Conservation (phyloP, 163 green algal species). For the Scenedesmus sp. region DNA sequence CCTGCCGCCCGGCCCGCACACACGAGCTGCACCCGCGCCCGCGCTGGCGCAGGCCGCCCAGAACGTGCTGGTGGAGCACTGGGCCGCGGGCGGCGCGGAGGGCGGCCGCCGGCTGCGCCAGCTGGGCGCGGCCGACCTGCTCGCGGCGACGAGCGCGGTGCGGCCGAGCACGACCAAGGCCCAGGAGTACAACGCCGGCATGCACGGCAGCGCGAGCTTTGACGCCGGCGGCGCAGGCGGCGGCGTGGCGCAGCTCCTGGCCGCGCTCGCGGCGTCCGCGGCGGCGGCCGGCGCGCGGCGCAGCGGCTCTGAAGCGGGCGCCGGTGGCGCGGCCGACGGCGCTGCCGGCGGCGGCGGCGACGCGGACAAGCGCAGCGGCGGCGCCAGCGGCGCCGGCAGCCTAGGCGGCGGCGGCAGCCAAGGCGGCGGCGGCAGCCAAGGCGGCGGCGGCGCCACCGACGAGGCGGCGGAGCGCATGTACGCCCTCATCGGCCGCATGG, state of each 20-base stretch:
- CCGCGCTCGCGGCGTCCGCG: neutral
- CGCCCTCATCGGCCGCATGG: constrained; percentile 26
- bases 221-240: neutral
- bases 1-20: neutral
- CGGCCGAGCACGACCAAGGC: constrained; percentile 25
- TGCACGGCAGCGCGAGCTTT: constrained; percentile 25
- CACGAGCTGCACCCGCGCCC: neutral
- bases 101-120: constrained; percentile 5
- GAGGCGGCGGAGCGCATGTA: constrained; percentile 24
- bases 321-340: constrained; percentile 31
- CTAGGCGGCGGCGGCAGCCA: neutral
- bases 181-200: constrained; percentile 12
- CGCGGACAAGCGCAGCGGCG: neutral
- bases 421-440: too few species aligned
- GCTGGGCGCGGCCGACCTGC: constrained; percentile 11
- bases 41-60: constrained; percentile 24
- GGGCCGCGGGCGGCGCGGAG: neutral
- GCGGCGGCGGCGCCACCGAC: neutral
- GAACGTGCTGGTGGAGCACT: constrained; percentile 38
- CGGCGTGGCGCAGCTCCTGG: too few species aligned
- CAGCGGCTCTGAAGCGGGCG: too few species aligned
- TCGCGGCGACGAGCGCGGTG: constrained; percentile 11
- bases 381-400: constrained; percentile 3
- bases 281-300: neutral
- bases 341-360: neutral